Evolutionary conservation across 73 alveolate species (phyloP).

Genomic region (Stentor roeselii): DNA sequence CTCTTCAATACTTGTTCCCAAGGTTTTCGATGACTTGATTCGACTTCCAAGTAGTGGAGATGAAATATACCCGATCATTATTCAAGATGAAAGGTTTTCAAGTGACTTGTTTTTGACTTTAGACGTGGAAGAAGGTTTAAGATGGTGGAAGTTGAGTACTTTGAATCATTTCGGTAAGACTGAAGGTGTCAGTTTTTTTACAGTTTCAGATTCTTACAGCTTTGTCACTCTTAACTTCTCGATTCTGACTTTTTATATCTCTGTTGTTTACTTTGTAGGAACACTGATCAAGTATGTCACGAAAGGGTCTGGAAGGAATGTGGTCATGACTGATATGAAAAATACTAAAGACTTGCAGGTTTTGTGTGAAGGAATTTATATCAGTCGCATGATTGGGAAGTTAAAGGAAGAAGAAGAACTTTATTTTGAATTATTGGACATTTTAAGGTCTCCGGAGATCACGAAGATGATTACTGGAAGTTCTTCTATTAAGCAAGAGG

Average conservation of each 20-base stretch:
- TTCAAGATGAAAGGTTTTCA: background rate
- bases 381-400: slow-evolving; percentile 78
- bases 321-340: slow-evolving; percentile 78
- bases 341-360: slow-evolving; percentile 78
- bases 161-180: background rate
- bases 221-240: slow-evolving; percentile 72
- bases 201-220: slow-evolving; percentile 68
- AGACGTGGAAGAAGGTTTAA: slow-evolving; percentile 3
- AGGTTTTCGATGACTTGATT: background rate
- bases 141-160: slow-evolving; percentile 36
- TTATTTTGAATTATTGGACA: slow-evolving; percentile 89
- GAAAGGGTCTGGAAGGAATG: slow-evolving; percentile 57
- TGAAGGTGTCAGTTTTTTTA: slow-evolving; percentile 65
- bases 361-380: slow-evolving; percentile 87
- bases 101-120: slow-evolving; percentile 2
- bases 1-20: background rate
- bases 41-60: slow-evolving; percentile 12
- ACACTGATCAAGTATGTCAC: slow-evolving; percentile 54
- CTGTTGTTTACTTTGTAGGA: slow-evolving; percentile 76
- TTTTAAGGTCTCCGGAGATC: slow-evolving; percentile 96
- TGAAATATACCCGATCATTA: background rate
- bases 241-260: slow-evolving; percentile 76
- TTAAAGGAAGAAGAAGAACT: slow-evolving; percentile 83
- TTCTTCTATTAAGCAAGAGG: slow-evolving; percentile 33
- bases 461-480: slow-evolving; percentile 86